Evolutionary conservation across 371 early-diverging fungal genomes (phyloP).

Genomic region (Mortierella sp.): DNA sequence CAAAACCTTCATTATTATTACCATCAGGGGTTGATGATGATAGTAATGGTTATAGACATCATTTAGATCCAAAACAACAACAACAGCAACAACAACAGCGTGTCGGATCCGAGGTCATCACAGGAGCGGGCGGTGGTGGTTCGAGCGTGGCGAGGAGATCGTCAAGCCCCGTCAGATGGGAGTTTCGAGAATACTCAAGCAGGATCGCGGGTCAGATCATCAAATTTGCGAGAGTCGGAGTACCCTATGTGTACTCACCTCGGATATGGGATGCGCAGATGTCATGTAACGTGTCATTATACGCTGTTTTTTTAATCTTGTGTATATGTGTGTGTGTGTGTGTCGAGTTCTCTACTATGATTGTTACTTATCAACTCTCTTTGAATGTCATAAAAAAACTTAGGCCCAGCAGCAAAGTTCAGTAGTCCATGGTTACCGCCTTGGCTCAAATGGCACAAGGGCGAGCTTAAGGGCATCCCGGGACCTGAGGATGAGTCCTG

Average conservation of each 20-base stretch:
- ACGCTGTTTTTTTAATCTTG: no score
- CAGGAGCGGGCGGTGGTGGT: slow-evolving; percentile 25
- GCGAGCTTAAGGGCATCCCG: slow-evolving; percentile 68
- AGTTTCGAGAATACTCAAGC: slow-evolving; percentile 71
- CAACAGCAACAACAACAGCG: slow-evolving; percentile 1
- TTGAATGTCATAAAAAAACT: no score
- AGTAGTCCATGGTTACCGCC: slow-evolving; percentile 69
- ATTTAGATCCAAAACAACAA: not conserved
- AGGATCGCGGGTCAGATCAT: slow-evolving; percentile 66
- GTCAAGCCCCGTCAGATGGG: slow-evolving; percentile 65
- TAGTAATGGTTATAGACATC: no score
- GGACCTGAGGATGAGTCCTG: slow-evolving; percentile 58
- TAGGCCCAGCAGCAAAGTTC: slow-evolving; percentile 71
- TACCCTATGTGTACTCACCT: slow-evolving; percentile 67
- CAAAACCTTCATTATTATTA: no score
- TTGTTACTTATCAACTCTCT: no score
- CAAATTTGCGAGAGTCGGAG: slow-evolving; percentile 65
- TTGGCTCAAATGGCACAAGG: slow-evolving; percentile 76
- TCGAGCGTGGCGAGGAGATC: slow-evolving; percentile 8
- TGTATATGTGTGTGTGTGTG: no score
- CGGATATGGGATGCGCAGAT: slow-evolving; percentile 77
- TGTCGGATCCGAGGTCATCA: slow-evolving; percentile 20
- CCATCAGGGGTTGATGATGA: no score
- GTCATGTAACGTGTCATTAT: slow-evolving; percentile 45
- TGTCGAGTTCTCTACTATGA: no score